phyloP scores from a whole-genome alignment of 2,329 filamentous ascomycete genomes.

The Metarhizium sp. region DNA sequence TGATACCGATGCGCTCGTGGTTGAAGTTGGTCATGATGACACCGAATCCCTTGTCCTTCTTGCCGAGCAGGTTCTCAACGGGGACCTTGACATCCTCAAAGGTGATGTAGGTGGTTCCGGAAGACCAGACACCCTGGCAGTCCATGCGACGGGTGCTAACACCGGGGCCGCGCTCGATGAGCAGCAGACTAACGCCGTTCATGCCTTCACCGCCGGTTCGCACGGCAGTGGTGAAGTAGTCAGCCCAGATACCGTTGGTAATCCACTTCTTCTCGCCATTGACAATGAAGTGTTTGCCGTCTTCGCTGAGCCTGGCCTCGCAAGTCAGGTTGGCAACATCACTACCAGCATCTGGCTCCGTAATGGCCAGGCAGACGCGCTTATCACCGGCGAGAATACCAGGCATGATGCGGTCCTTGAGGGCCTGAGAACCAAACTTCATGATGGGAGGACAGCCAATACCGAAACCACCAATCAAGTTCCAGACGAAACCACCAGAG shows the following conservation, averaged over 20 bases:
- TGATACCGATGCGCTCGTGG: slow-evolving; percentile 97
- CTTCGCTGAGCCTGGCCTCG: slow-evolving; percentile 87
- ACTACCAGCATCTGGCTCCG: slow-evolving; percentile 87
- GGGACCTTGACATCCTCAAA: slow-evolving; percentile 99
- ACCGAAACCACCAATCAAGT: slow-evolving; percentile 89
- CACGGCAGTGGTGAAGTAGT: slow-evolving; percentile 97
- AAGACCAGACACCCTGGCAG: slow-evolving; percentile 94
- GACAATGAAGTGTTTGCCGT: slow-evolving; percentile 98
- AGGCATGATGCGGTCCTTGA: slow-evolving; percentile 81
- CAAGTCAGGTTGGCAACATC: slow-evolving; percentile 94
- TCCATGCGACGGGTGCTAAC: slow-evolving; percentile 95
- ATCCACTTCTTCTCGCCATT: slow-evolving; percentile 99
- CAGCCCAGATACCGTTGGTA: slow-evolving; percentile 92
- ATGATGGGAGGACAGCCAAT: slow-evolving; percentile 88
- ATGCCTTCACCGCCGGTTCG: slow-evolving; percentile 82
- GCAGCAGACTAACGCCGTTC: slow-evolving; percentile 82
- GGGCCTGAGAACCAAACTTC: slow-evolving; percentile 79
- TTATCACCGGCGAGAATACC: slow-evolving; percentile 87
- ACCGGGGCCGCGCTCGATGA: slow-evolving; percentile 85
- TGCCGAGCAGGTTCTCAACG: slow-evolving; percentile 96
- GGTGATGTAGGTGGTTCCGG: slow-evolving; percentile 92
- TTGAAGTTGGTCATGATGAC: slow-evolving; percentile 99
- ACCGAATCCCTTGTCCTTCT: slow-evolving; percentile 96
- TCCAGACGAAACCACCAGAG: slow-evolving; percentile 94
- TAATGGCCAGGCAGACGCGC: slow-evolving; percentile 95